Percentiles rank a stretch among this genome's conserved stretches.
phyloP scores from a whole-genome alignment of 2,329 filamentous ascomycete genomes.

The Seiridium unicorne region DNA sequence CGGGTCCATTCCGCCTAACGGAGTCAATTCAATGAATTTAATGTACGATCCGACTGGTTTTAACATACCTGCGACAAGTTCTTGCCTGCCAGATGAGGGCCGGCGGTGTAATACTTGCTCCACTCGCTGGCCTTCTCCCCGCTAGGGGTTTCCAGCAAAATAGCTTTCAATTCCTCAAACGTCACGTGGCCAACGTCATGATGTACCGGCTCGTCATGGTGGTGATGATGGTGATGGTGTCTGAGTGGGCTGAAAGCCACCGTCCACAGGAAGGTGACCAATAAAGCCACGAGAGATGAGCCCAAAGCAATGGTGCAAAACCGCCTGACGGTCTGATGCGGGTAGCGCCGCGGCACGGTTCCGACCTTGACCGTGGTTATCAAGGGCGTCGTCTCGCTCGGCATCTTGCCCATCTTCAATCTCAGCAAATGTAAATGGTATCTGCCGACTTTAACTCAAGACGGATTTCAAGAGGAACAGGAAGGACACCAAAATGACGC shows the following conservation, averaged over 20 bases:
- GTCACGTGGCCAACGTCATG: constrained; percentile 23
- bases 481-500: neutral
- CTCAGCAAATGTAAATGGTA: neutral
- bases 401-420: constrained; percentile 29
- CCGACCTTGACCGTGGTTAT: constrained; percentile 61
- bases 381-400: constrained; percentile 63
- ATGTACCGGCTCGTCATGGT: neutral
- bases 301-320: constrained; percentile 63
- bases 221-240: constrained; percentile 23
- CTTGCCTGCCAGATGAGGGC: constrained; percentile 73
- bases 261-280: constrained; percentile 44
- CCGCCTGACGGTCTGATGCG: constrained; percentile 59
- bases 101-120: constrained; percentile 76
- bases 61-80: constrained; percentile 65
- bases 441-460: neutral
- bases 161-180: constrained; percentile 51
- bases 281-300: constrained; percentile 51
- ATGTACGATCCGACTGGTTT: neutral
- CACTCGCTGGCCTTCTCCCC: constrained; percentile 62
- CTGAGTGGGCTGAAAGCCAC: constrained; percentile 26
- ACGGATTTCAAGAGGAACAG: neutral
- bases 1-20: constrained; percentile 68
- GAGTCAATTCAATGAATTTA: neutral
- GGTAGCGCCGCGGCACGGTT: constrained; percentile 52
- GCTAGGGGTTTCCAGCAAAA: constrained; percentile 59